These are phyloP conservation scores for Akebia trifoliata DNA, from an alignment of 164 flowering plant genomes.

Conservation along the genomic window DNA sequence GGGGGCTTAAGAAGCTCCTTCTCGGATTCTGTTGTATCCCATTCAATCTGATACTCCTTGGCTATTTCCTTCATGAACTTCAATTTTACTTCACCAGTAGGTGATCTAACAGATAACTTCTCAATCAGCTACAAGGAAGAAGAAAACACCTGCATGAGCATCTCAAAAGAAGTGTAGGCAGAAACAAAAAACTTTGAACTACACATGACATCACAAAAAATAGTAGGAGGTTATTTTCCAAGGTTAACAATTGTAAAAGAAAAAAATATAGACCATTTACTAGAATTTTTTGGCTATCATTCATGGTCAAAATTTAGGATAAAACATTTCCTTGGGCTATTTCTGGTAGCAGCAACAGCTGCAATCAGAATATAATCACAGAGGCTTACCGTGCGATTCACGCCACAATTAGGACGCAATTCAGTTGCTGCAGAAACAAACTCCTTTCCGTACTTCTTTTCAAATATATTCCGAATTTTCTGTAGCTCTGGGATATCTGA, in stretches of 20 bases:
- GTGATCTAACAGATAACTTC: constrained; percentile 82
- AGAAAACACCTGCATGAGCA: constrained; percentile 5
- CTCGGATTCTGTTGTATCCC: constrained; percentile 88
- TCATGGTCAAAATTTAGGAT: too few relatives aligned
- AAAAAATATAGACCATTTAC: too few relatives aligned
- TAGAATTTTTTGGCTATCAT: too few relatives aligned
- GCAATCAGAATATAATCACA: not conserved
- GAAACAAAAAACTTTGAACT: not conserved
- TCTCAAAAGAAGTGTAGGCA: not conserved
- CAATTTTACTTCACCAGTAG: constrained; percentile 81
- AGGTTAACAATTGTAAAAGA: not conserved
- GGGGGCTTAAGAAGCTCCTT: constrained; percentile 89
- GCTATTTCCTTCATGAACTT: constrained; percentile 96
- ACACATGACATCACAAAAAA: not conserved
- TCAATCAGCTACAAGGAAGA: constrained; percentile 65
- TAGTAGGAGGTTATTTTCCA: not conserved
- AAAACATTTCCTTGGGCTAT: not conserved
- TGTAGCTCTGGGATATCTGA: constrained; percentile 83
- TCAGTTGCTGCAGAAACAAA: constrained; percentile 91
- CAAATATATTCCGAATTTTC: constrained; percentile 54
- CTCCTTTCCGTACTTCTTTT: constrained; percentile 88
- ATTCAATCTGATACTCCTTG: constrained; percentile 78
- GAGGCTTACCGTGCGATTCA: constrained; percentile 62
- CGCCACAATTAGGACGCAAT: constrained; percentile 80
- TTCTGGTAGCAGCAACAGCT: not conserved